These are phyloP conservation scores for Termitomyces sp. DNA, from an alignment of 768 basidiomycete species.

Conservation along the genomic window DNA sequence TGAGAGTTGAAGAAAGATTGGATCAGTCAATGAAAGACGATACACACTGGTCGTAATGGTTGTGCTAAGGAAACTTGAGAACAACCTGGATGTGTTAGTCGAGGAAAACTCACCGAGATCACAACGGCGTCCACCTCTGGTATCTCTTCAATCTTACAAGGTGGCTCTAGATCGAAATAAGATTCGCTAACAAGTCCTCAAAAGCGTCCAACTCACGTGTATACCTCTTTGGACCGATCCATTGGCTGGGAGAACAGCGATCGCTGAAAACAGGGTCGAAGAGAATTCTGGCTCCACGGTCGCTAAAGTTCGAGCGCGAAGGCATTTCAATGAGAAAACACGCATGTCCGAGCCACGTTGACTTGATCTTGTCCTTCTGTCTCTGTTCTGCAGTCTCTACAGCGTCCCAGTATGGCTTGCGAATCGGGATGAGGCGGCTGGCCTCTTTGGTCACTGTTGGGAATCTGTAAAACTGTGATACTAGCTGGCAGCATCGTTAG, in stretches of 20 bases:
- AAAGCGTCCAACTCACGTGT: conserved; percentile 33
- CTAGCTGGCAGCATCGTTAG: neutral
- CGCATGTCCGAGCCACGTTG: conserved; percentile 56
- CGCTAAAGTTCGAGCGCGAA: conserved; percentile 18
- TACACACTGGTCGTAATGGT: conserved; percentile 50
- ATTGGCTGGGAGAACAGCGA: conserved; percentile 45
- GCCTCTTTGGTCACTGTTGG: conserved; percentile 11
- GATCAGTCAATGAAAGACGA: neutral
- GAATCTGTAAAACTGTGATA: neutral
- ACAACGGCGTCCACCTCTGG: conserved; percentile 62
- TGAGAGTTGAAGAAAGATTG: neutral
- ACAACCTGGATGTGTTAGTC: neutral
- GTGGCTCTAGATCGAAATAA: conserved; percentile 28
- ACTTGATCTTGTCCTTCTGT: conserved; percentile 37
- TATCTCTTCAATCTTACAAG: conserved; percentile 50
- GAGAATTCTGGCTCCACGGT: conserved; percentile 41
- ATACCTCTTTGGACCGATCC: conserved; percentile 42
- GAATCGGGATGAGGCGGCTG: conserved; percentile 23
- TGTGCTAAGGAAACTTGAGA: conserved; percentile 29
- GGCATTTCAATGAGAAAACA: conserved; percentile 52
- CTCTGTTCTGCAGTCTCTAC: conserved; percentile 15
- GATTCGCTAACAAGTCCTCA: neutral
- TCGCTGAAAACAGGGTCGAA: conserved; percentile 54
- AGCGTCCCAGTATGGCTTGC: conserved; percentile 35
- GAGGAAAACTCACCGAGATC: conserved; percentile 42